phyloP scores from a whole-genome alignment of 2,329 filamentous ascomycete genomes.

The Fusarium papillatum region DNA sequence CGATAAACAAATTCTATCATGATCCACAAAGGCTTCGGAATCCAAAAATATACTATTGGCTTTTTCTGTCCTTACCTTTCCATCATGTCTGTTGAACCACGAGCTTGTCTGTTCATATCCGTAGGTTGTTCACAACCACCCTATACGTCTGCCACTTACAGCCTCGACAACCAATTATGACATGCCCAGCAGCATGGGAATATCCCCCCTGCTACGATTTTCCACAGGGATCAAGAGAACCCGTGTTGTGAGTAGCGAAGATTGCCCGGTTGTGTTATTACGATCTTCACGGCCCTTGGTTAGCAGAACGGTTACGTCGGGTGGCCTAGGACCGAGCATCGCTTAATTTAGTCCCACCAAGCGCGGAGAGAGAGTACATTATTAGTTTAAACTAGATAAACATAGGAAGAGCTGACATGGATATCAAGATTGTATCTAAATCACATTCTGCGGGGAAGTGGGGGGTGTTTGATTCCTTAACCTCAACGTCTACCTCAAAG shows the following conservation, averaged over 20 bases:
- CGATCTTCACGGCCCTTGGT: neutral
- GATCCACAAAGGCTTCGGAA: neutral
- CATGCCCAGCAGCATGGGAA: constrained; percentile 31
- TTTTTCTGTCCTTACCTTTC: neutral
- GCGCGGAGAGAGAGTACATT: neutral
- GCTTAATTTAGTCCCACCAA: neutral
- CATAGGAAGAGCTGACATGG: neutral
- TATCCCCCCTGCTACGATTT: constrained; percentile 29
- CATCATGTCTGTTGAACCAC: constrained; percentile 26
- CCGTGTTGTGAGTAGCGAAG: constrained; percentile 27
- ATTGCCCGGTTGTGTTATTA: constrained; percentile 1
- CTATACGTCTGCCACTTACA: constrained; percentile 27
- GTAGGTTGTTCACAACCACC: constrained; percentile 8
- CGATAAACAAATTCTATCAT: neutral
- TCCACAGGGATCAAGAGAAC: constrained; percentile 21
- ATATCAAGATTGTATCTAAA: neutral
- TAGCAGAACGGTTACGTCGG: constrained; percentile 16
- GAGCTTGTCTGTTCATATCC: neutral
- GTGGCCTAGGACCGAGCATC: neutral
- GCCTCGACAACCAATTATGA: constrained; percentile 23
- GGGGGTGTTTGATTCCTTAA: neutral
- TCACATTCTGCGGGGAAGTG: neutral
- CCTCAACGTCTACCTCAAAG: neutral
- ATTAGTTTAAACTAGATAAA: neutral
- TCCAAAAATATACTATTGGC: neutral